Percentiles rank a stretch among this genome's conserved stretches.
phyloP scores from a whole-genome alignment of 2,329 filamentous ascomycete genomes.

The Cryphonectria naterciae region DNA sequence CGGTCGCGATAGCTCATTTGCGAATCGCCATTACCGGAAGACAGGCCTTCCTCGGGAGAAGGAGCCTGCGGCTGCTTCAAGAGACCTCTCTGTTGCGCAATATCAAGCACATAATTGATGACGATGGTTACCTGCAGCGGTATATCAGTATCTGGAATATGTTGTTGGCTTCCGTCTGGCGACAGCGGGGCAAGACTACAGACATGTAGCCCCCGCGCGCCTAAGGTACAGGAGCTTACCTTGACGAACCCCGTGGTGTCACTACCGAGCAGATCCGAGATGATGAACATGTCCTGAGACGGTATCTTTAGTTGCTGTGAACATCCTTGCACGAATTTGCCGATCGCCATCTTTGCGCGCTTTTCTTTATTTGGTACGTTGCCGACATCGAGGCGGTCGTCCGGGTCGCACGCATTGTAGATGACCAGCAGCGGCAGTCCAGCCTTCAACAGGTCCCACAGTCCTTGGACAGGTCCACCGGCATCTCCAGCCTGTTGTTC shows the following conservation, averaged over 20 bases:
- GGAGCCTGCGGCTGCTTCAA: constrained; percentile 57
- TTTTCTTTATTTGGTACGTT: constrained; percentile 67
- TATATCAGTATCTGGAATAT: background rate
- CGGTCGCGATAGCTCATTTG: constrained; percentile 80
- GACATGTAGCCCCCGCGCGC: background rate
- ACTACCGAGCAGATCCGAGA: constrained; percentile 87
- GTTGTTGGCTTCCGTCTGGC: background rate
- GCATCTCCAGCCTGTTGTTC: constrained; percentile 63
- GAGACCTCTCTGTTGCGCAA: constrained; percentile 77
- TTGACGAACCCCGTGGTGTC: constrained; percentile 98
- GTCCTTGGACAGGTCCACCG: constrained; percentile 82
- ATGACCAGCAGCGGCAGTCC: constrained; percentile 85
- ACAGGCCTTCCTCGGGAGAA: constrained; percentile 55
- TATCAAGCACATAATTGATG: constrained; percentile 88
- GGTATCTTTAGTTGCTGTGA: constrained; percentile 80
- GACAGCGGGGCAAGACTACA: background rate
- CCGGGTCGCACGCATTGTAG: constrained; percentile 82
- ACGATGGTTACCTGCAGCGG: constrained; percentile 75
- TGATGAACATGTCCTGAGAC: constrained; percentile 83
- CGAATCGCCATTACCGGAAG: constrained; percentile 39
- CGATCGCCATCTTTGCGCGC: constrained; percentile 82
- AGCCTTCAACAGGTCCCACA: constrained; percentile 85
- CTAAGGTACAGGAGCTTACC: constrained; percentile 48
- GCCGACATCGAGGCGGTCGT: constrained; percentile 69
- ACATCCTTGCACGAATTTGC: constrained; percentile 91